These are phyloP conservation scores for Coemansia sp. DNA, from an alignment of 192 early-diverging fungal genomes.

Conservation along the genomic window DNA sequence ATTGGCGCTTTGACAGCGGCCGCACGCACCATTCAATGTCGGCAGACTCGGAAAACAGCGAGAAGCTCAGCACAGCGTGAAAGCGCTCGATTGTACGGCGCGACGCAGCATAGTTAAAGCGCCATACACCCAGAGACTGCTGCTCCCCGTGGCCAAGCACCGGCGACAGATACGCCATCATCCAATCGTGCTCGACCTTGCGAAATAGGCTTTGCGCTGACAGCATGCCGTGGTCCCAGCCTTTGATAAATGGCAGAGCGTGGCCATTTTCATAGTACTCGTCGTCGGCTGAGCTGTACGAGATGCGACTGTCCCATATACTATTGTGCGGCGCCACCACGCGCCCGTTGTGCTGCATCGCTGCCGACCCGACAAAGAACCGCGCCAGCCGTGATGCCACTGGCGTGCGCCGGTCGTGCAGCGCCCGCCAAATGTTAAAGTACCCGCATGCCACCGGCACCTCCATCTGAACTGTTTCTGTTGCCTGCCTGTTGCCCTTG, in stretches of 20 bases:
- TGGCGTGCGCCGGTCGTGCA: constrained; percentile 24
- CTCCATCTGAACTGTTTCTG: constrained; percentile 16
- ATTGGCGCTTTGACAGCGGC: constrained; percentile 28
- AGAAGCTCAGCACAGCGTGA: constrained; percentile 27
- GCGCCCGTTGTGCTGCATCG: neutral
- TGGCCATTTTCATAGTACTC: constrained; percentile 53
- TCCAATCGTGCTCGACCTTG: constrained; percentile 52
- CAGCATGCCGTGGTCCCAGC: constrained; percentile 38
- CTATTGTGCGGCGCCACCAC: neutral
- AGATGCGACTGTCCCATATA: constrained; percentile 45
- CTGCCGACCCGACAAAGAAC: constrained; percentile 11
- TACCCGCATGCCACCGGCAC: constrained; percentile 39
- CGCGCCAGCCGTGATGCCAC: constrained; percentile 21
- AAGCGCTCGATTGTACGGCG: constrained; percentile 16
- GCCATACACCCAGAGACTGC: constrained; percentile 28
- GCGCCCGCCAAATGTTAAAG: constrained; percentile 47
- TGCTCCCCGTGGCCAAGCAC: neutral
- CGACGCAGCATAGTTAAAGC: constrained; percentile 43
- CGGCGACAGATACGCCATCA: constrained; percentile 47
- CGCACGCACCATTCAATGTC: constrained; percentile 44
- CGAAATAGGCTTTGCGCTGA: constrained; percentile 18
- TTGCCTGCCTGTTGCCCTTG: neutral
- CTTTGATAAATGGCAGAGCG: constrained; percentile 36
- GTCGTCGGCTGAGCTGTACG: constrained; percentile 52
- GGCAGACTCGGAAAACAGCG: constrained; percentile 23